Evolutionary conservation across 768 basidiomycete species (phyloP), one percentile per base, ranked within the genome.

Genomic region (Russula sp.): DNA sequence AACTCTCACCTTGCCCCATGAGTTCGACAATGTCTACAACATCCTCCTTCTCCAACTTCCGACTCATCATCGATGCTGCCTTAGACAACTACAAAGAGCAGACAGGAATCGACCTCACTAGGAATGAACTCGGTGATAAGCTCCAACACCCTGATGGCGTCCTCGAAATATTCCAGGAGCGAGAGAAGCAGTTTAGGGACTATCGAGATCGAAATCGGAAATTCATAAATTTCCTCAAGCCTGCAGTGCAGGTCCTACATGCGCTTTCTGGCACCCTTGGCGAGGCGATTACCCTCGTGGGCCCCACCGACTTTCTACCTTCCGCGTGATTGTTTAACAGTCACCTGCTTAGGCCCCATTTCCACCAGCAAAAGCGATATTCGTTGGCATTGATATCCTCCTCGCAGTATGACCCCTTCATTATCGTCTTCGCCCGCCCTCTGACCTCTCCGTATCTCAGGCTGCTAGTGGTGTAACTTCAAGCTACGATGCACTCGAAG

Each of bases 141-240:
- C 32, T 64, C 8, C 53, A 60, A 44, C 11, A 11, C 20, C 39
- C 42, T 4, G 53, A 64, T 11, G 48, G 35, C 1, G 6, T 64
- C 34, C 20, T 60, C 9, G 10, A 5, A n/a, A 1, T 59, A 11
- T 35, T 64, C 32, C 49, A 11, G 27, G 34, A 64, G 10, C 42
- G 55, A 37, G 58, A 31, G 14, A 60, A 14, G 27, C 40, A 52
- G 6, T 60, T 60, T 14, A 50, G 45, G 35, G 58, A 64, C 45
- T 63, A 54, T 40, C 57, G 62, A 47, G 52, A 63, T 0, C 37
- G 52, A 49, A 48, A 63, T 54, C 27, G 52, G 4, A 59, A 35
- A 20, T 35, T 63, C 35, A 63, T 63, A n/a, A 49, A 42, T 22
- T 35, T 37, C 27, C 20, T 63, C 9, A 63, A 31, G 8, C 62